phyloP scores from a whole-genome alignment of 108 stramenopile genomes.

The Pseudonitzschia delicatissima region DNA sequence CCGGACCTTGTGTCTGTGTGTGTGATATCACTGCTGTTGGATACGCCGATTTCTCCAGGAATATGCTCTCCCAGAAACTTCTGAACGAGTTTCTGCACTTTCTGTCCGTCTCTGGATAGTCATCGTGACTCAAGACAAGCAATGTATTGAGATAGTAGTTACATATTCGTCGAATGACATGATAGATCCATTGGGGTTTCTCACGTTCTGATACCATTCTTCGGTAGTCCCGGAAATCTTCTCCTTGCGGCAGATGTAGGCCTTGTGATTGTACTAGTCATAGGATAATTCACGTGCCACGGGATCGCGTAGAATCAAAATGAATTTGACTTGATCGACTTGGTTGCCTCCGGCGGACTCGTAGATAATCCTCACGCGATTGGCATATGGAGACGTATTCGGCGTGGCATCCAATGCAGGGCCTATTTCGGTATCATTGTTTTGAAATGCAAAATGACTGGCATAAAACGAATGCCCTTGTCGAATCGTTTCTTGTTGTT shows the following conservation, averaged over 20 bases:
- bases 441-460: constrained; percentile 24
- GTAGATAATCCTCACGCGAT: constrained; percentile 19
- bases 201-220: constrained; percentile 19
- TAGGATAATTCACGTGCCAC: constrained; percentile 31
- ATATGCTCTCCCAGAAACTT: constrained; percentile 18
- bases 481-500: constrained; percentile 23
- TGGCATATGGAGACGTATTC: constrained; percentile 8
- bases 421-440: no score
- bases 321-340: constrained; percentile 24
- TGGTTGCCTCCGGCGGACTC: constrained; percentile 18
- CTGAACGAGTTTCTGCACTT: constrained; percentile 24
- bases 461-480: constrained; percentile 39
- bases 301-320: constrained; percentile 39
- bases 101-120: constrained; percentile 23
- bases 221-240: constrained; percentile 14
- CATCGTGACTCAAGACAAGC: constrained; percentile 33
- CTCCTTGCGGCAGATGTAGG: neutral
- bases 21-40: constrained; percentile 12
- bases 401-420: constrained; percentile 44
- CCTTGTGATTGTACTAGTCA: constrained; percentile 40
- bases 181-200: constrained; percentile 2
- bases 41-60: constrained; percentile 13
- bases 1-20: constrained; percentile 15
- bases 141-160: constrained; percentile 1
- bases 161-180: constrained; percentile 34